Percentiles rank a stretch among this genome's conserved stretches.
Evolutionary conservation across 805 yeast species (phyloP).

Genomic region (Candida cerambycidarum): DNA sequence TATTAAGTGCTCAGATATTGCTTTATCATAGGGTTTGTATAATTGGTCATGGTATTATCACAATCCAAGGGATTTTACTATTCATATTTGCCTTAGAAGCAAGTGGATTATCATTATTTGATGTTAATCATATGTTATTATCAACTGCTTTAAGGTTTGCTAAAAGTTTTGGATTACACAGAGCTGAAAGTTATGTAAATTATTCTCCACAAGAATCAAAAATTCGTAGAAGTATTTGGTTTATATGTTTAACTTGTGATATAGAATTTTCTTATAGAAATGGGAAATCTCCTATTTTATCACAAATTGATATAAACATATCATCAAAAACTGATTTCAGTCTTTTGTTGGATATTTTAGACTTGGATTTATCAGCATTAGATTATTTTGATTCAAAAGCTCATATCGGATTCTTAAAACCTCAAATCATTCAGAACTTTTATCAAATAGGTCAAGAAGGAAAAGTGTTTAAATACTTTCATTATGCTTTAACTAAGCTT

Average conservation of each 20-base stretch:
- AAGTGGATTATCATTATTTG: constrained; percentile 22
- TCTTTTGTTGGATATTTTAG: background rate
- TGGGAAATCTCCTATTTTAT: constrained; percentile 40
- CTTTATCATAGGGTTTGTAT: constrained; percentile 53
- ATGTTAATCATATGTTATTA: constrained; percentile 27
- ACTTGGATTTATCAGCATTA: background rate
- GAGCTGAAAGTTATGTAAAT: constrained; percentile 27
- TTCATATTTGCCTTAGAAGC: constrained; percentile 38
- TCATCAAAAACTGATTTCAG: constrained; percentile 8
- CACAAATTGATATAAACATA: constrained; percentile 11
- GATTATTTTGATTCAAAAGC: constrained; percentile 8
- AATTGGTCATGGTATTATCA: constrained; percentile 49
- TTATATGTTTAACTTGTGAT: constrained; percentile 33
- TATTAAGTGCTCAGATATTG: constrained; percentile 36
- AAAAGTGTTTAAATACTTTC: constrained; percentile 5
- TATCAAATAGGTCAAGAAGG: background rate
- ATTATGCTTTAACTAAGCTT: constrained; percentile 21
- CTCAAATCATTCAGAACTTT: constrained; percentile 1
- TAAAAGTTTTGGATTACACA: constrained; percentile 41
- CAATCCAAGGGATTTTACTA: constrained; percentile 52
- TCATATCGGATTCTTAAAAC: constrained; percentile 6
- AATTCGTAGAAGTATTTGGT: constrained; percentile 33
- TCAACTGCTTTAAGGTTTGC: constrained; percentile 39
- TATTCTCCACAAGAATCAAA: constrained; percentile 20
- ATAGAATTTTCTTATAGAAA: constrained; percentile 37